Evolutionary conservation across 2,329 filamentous ascomycete species (phyloP).

Genomic region (Pyrenophora tritici-repentis): DNA sequence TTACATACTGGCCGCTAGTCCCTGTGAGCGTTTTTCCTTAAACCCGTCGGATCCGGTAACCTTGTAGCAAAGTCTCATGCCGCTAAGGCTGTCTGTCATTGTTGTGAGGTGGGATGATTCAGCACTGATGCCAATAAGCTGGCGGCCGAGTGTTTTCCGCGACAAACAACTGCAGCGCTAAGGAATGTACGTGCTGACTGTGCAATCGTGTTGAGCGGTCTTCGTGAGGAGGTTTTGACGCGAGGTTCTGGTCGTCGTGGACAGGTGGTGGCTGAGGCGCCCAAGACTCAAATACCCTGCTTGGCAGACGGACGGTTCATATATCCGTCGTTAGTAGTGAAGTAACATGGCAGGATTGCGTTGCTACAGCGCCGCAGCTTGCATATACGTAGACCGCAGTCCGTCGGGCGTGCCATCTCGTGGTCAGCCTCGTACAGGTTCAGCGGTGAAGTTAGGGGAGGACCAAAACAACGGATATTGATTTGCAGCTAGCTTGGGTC

Average conservation of each 20-base stretch:
- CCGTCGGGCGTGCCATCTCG: conserved; percentile 4
- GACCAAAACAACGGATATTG: conserved; percentile 15
- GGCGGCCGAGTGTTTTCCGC: too few relatives aligned
- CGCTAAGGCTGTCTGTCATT: not conserved
- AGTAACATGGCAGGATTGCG: conserved; percentile 18
- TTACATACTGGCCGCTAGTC: conserved; percentile 1
- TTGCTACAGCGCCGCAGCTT: conserved; percentile 16
- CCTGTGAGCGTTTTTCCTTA: not conserved
- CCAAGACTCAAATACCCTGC: not conserved
- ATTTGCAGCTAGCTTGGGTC: conserved; percentile 14
- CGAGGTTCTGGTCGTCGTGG: conserved; percentile 4
- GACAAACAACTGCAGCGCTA: too few relatives aligned
- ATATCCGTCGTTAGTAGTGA: conserved; percentile 6
- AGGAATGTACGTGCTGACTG: conserved; percentile 6
- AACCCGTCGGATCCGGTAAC: not conserved
- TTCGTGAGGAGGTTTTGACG: conserved; percentile 3
- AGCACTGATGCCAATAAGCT: not conserved
- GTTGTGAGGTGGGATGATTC: too few relatives aligned
- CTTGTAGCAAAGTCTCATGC: not conserved
- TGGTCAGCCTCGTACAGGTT: conserved; percentile 20
- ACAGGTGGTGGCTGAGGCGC: conserved; percentile 10
- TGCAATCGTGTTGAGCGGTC: not conserved
- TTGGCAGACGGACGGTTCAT: conserved; percentile 16
- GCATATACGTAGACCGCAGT: conserved; percentile 9
- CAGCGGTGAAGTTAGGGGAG: conserved; percentile 23